phyloP scores from a whole-genome alignment of 495 filamentous ascomycete species.

The Rhypophila decipiens region DNA sequence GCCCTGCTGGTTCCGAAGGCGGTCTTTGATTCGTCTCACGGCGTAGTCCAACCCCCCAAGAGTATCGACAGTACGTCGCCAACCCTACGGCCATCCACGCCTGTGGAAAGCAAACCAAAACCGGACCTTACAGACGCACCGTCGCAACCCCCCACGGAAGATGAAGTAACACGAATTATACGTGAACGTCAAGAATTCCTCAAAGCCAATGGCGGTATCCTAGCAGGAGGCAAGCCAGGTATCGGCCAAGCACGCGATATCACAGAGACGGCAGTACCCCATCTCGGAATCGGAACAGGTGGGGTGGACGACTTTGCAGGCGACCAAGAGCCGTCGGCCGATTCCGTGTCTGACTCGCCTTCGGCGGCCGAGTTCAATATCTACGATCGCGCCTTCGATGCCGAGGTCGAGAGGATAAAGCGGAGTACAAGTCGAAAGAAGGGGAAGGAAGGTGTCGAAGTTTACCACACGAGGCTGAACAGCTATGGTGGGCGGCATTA shows the following conservation, averaged over 20 bases:
- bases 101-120: not conserved
- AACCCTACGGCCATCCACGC: not conserved
- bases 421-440: slow-evolving; percentile 14
- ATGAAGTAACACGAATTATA: slow-evolving; percentile 34
- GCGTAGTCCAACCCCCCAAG: slow-evolving; percentile 22
- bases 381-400: slow-evolving; percentile 79
- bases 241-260: slow-evolving; percentile 59
- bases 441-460: not conserved
- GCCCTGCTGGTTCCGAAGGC: slow-evolving; percentile 23
- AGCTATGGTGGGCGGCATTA: not conserved
- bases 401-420: slow-evolving; percentile 70
- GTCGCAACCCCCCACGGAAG: too few relatives aligned
- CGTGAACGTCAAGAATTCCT: slow-evolving; percentile 31
- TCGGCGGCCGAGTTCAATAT: slow-evolving; percentile 74
- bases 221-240: not conserved
- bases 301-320: slow-evolving; percentile 32
- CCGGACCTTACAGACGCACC: slow-evolving; percentile 16
- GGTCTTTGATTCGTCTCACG: slow-evolving; percentile 8
- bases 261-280: slow-evolving; percentile 53
- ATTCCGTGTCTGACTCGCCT: slow-evolving; percentile 76
- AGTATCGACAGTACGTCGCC: slow-evolving; percentile 3
- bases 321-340: slow-evolving; percentile 12
- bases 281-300: slow-evolving; percentile 68
- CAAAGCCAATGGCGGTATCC: slow-evolving; percentile 5
- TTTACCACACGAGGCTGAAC: slow-evolving; percentile 2